Evolutionary conservation across 306 rosid species (phyloP).

Genomic region (Oxytropis ochrocephala): DNA sequence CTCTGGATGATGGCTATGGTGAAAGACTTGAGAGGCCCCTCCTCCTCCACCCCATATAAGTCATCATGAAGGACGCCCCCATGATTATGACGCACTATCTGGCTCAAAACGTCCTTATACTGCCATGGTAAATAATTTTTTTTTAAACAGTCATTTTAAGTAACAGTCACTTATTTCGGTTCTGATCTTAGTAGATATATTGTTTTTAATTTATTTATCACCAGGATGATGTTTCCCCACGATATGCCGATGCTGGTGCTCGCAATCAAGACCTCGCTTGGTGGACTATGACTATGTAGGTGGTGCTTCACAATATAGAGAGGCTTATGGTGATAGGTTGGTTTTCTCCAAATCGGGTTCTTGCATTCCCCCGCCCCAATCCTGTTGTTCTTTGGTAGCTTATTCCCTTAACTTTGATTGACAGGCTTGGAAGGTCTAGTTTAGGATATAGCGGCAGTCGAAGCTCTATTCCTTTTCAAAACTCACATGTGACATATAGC

Average conservation of each 20-base stretch:
- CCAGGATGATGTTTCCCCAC: conserved; percentile 79
- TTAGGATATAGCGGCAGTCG: conserved; percentile 67
- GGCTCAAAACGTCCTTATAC: conserved; percentile 88
- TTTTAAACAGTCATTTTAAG: not conserved
- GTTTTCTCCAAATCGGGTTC: conserved; percentile 15
- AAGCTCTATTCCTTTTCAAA: conserved; percentile 59
- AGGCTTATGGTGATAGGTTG: conserved; percentile 78
- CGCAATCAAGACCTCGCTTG: conserved; percentile 80
- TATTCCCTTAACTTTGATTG: conserved; percentile 16
- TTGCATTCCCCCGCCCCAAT: not conserved
- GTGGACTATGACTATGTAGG: conserved; percentile 83
- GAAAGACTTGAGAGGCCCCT: conserved; percentile 76
- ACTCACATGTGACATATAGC: conserved; percentile 61
- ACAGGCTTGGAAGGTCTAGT: conserved; percentile 70
- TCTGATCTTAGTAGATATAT: not conserved
- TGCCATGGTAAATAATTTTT: conserved; percentile 43
- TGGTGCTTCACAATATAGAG: conserved; percentile 68
- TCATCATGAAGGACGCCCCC: conserved; percentile 68
- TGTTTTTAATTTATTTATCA: not conserved
- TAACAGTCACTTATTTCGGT: conserved; percentile 6
- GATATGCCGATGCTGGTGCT: conserved; percentile 59
- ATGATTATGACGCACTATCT: conserved; percentile 61
- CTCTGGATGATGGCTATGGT: conserved; percentile 71
- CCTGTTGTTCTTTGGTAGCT: not conserved
- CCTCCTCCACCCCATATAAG: conserved; percentile 52